These are phyloP conservation scores for Hemileccinum rubropunctum DNA, from an alignment of 768 basidiomycete species.

Conservation along the genomic window DNA sequence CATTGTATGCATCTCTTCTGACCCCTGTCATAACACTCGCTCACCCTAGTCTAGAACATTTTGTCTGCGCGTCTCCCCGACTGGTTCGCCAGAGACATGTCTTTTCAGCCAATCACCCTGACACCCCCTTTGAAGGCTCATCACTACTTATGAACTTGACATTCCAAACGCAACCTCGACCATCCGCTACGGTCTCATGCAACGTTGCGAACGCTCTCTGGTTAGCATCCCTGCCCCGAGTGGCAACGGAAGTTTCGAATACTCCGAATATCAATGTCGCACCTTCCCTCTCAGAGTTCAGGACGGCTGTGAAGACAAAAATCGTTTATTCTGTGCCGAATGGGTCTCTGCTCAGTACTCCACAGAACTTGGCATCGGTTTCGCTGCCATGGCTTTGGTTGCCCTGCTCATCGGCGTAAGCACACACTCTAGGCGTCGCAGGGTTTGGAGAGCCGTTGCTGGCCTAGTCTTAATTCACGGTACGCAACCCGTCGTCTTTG, in stretches of 20 bases:
- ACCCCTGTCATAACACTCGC: background rate
- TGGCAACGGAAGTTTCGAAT: constrained; percentile 41
- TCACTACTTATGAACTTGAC: constrained; percentile 37
- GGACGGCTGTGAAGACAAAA: constrained; percentile 50
- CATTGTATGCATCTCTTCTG: constrained; percentile 42
- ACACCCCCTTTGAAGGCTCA: constrained; percentile 38
- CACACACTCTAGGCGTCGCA: constrained; percentile 68
- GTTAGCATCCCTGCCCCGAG: constrained; percentile 46
- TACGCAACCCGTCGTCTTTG: constrained; percentile 18
- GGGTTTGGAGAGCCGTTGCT: constrained; percentile 75
- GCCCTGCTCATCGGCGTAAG: constrained; percentile 67
- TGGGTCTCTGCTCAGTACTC: constrained; percentile 74
- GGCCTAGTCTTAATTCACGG: constrained; percentile 62
- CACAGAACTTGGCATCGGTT: constrained; percentile 62
- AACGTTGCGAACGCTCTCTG: constrained; percentile 53
- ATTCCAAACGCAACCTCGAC: constrained; percentile 46
- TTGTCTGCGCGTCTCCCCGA: constrained; percentile 55
- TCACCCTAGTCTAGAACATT: constrained; percentile 44
- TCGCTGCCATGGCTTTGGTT: constrained; percentile 54
- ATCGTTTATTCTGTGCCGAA: constrained; percentile 55
- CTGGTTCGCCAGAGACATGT: constrained; percentile 48
- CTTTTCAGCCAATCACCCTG: constrained; percentile 20
- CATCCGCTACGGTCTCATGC: constrained; percentile 55
- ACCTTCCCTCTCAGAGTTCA: constrained; percentile 56
- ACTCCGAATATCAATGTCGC: constrained; percentile 60